A percentile compares a stretch with the other conserved stretches of the same genome.
These are phyloP conservation scores for Cadophora gregata DNA, from an alignment of 2,329 filamentous ascomycete genomes.

Conservation along the genomic window DNA sequence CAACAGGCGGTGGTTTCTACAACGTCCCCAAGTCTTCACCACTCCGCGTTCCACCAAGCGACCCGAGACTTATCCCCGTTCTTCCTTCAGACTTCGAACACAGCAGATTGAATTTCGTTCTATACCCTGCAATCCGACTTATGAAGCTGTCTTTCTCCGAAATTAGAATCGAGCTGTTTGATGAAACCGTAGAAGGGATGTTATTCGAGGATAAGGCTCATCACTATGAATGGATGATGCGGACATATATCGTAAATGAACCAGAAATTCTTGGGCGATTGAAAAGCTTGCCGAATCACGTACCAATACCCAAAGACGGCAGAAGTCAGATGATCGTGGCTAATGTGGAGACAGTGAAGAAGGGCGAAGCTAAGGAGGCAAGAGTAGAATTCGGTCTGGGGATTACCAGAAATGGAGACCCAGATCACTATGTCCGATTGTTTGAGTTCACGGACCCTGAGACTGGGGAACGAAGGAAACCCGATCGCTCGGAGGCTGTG, in stretches of 20 bases:
- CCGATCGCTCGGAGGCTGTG: not conserved
- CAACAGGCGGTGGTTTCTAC: constrained; percentile 13
- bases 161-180: not conserved
- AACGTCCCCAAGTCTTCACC: constrained; percentile 1
- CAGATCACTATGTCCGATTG: not conserved
- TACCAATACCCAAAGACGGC: not conserved
- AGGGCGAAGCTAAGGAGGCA: not conserved
- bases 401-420: not conserved
- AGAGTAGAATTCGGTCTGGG: not conserved
- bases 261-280: constrained; percentile 1
- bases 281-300: not conserved
- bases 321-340: not conserved
- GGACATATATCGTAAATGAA: constrained; percentile 19
- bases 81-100: not conserved
- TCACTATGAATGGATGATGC: constrained; percentile 18
- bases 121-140: not conserved
- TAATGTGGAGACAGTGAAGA: not conserved
- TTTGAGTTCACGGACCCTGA: not conserved
- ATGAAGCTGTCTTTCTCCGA: not conserved
- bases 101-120: not conserved
- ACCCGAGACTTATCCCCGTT: not conserved
- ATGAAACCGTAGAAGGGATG: not conserved
- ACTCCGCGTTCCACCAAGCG: not conserved
- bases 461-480: not conserved
- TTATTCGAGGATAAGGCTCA: constrained; percentile 1